These are phyloP conservation scores for Peniophora sp. DNA, from an alignment of 1,284 basidiomycete species.

Conservation along the genomic window DNA sequence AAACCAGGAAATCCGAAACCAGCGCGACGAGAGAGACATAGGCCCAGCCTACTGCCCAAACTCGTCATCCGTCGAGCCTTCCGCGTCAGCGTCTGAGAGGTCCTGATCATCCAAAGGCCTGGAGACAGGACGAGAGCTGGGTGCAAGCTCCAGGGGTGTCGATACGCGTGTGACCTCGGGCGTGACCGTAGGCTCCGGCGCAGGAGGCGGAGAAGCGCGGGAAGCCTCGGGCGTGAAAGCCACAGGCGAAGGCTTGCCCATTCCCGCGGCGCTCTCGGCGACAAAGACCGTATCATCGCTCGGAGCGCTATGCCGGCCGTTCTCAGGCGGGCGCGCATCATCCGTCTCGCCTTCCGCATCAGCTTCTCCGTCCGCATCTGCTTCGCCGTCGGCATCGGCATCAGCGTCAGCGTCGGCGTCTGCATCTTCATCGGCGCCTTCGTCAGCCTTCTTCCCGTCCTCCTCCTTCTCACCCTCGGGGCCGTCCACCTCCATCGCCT, in stretches of 20 bases:
- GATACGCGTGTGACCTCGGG: no score
- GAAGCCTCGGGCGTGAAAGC: no score
- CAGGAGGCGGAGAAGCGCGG: no score
- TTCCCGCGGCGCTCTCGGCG: constrained; percentile 1
- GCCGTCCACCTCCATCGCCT: no score
- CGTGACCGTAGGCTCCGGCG: no score
- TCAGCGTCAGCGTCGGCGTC: not conserved
- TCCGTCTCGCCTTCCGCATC: constrained; percentile 17
- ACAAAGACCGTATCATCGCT: constrained; percentile 46
- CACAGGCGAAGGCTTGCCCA: constrained; percentile 5
- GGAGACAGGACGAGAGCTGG: constrained; percentile 11
- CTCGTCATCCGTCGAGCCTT: constrained; percentile 10
- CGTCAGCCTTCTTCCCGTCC: not conserved
- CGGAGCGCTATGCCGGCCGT: constrained; percentile 44
- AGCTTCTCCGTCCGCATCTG: not conserved
- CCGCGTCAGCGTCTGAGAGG: constrained; percentile 27
- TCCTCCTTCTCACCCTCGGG: constrained; percentile 6
- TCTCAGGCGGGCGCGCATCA: constrained; percentile 41
- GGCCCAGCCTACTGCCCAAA: not conserved
- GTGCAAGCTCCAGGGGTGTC: not conserved
- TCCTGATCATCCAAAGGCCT: constrained; percentile 18
- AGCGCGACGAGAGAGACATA: not conserved
- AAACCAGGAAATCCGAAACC: not conserved
- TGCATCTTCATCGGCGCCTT: not conserved
- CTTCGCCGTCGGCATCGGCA: not conserved